Evolutionary conservation across 257 asterid species (phyloP), one percentile per base, ranked within the genome.

Genomic region (Solanum habrochaites): DNA sequence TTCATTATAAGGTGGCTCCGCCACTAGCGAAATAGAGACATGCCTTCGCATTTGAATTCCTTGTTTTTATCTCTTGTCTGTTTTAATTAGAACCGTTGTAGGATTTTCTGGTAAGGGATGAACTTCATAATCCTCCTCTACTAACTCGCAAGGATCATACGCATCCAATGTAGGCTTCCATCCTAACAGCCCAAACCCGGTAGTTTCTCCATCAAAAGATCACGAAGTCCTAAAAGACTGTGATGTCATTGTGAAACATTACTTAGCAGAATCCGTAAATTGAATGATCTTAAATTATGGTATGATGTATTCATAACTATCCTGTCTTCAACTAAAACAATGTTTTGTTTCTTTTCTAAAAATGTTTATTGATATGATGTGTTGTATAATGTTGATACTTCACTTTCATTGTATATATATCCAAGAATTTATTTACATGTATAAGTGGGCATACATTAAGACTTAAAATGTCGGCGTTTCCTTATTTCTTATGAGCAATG

Each of bases 201-300:
- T 15, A 15, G 60, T 6, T 49, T 49, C 6, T 35, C 39, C 39
- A 35, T 35, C 39, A 35, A 35, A 35, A 5, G 39, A 35, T 35
- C 39, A 35, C 7, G 39, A 35, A 35, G 8, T 16, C 9, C 23
- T 93, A 27, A 90, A 90, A 88, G 90, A 91, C 16, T 89, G 95
- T 88, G 91, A 90, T 39, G 40, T 89, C 84, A 90, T 80, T 85
- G 89, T 94, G 62, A 90, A 80, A 85, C 69, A 71, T 71, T 87
- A 74, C 72, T 87, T 94, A 64, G 89, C 70, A 67, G 90, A 89
- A 85, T 90, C 91, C 15, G 91, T 92, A 87, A 83, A 88, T 87
- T 82, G 78, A 52, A 87, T 85, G 95, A 83, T 75, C 84, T 90
- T 94, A 58, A 89, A 86, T 40, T 37, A 60, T 16, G 95, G 96